A percentile compares a stretch with the other conserved stretches of the same genome.
Evolutionary conservation across 148 eudicot genomes (phyloP).

Genomic region (Rhododendron henanense): DNA sequence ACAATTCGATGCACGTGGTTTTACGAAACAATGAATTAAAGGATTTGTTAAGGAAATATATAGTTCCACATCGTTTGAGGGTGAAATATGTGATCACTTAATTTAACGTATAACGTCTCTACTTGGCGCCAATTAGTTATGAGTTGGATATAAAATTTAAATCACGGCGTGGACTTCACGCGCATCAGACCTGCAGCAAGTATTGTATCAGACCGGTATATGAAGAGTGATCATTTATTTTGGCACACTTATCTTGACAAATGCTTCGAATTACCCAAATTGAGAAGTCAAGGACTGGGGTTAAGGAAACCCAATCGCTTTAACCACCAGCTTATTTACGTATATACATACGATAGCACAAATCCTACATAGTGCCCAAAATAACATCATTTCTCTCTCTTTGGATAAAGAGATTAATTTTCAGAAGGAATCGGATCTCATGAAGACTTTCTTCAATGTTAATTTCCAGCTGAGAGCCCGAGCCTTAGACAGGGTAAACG

Average conservation of each 20-base stretch:
- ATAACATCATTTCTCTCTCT: neutral
- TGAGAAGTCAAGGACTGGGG: neutral
- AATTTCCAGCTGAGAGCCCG: slow-evolving; percentile 26
- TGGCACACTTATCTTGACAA: neutral
- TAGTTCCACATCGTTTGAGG: too few species aligned
- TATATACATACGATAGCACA: neutral
- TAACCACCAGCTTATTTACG: neutral
- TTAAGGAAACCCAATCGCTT: too few species aligned
- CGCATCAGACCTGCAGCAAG: neutral
- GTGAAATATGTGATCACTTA: too few species aligned
- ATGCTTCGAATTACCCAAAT: neutral
- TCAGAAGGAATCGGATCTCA: slow-evolving; percentile 57
- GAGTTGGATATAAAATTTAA: too few species aligned
- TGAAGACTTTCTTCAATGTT: slow-evolving; percentile 61
- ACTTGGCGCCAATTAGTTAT: too few species aligned
- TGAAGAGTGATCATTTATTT: neutral
- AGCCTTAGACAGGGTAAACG: slow-evolving; percentile 4
- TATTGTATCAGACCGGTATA: neutral
- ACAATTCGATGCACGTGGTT: too few species aligned
- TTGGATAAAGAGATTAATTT: neutral
- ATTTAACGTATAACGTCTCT: too few species aligned
- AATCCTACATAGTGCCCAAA: neutral
- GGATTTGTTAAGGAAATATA: too few species aligned
- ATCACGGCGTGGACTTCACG: too few species aligned
- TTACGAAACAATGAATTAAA: too few species aligned